phyloP scores from a whole-genome alignment of 208 protist genomes.

The Wallacemonas sp. region DNA sequence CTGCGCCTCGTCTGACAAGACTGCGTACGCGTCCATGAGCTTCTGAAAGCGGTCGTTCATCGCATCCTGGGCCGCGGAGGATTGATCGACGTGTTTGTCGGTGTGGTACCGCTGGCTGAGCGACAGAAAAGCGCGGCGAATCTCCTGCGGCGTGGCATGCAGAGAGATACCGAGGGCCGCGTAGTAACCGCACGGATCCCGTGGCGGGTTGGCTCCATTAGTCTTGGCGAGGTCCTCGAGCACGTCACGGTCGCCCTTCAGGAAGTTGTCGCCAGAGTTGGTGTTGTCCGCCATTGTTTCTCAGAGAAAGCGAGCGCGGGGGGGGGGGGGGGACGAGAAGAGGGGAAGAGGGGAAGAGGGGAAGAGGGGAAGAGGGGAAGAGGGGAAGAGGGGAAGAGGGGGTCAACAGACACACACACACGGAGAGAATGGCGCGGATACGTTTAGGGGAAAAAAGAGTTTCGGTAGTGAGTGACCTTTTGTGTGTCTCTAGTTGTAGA shows the following conservation, averaged over 20 bases:
- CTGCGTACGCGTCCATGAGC: slow-evolving; percentile 77
- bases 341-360: too few species aligned
- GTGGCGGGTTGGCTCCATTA: neutral
- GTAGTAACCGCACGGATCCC: slow-evolving; percentile 82
- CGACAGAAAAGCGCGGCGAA: slow-evolving; percentile 76
- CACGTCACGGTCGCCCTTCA: slow-evolving; percentile 20
- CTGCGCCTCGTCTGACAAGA: slow-evolving; percentile 72
- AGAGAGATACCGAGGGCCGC: slow-evolving; percentile 57
- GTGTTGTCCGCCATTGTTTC: neutral
- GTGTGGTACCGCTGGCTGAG: slow-evolving; percentile 87
- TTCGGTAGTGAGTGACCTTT: too few species aligned
- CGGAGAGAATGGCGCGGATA: too few species aligned
- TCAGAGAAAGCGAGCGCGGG: neutral
- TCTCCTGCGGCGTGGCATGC: slow-evolving; percentile 53
- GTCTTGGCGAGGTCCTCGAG: slow-evolving; percentile 11
- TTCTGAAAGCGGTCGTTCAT: slow-evolving; percentile 87
- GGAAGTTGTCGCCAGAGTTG: slow-evolving; percentile 1
- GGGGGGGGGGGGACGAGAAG: slow-evolving; percentile 6
- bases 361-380: too few species aligned
- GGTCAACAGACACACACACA: too few species aligned
- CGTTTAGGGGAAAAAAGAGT: too few species aligned
- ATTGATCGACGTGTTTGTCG: slow-evolving; percentile 69
- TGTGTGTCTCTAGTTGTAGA: too few species aligned
- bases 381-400: too few species aligned
- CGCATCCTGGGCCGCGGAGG: slow-evolving; percentile 37